phyloP scores from a whole-genome alignment of 495 filamentous ascomycete genomes.

The Daldinia caldariorum region DNA sequence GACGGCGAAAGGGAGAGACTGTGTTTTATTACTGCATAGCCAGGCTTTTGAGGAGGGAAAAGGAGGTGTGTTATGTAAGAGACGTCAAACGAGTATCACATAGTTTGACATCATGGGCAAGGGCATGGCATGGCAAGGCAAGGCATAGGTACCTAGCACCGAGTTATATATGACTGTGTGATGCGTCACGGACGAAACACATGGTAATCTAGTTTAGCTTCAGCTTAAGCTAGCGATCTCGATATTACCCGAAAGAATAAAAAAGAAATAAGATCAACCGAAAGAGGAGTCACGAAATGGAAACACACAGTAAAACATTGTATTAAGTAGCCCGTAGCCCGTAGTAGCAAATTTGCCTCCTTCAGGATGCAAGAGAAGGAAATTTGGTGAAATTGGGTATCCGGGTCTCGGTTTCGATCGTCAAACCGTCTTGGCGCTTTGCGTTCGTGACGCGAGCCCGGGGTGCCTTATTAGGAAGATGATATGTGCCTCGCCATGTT shows the following conservation, averaged over 20 bases:
- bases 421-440: conserved; percentile 8
- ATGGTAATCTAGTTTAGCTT: background rate
- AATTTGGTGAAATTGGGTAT: background rate
- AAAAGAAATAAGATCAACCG: too few species aligned
- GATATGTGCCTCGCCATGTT: too few species aligned
- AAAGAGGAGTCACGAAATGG: background rate
- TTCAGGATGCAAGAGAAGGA: conserved; percentile 13
- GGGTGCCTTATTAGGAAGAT: too few species aligned
- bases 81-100: conserved; percentile 9
- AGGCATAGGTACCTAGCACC: background rate
- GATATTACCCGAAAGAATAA: too few species aligned
- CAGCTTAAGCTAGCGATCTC: too few species aligned
- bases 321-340: background rate
- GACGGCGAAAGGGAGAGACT: too few species aligned
- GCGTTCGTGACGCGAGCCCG: conserved; percentile 20
- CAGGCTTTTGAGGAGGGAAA: background rate
- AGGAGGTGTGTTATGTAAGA: background rate
- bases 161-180: background rate
- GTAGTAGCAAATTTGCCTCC: conserved; percentile 10
- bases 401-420: conserved; percentile 15
- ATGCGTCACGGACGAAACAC: background rate
- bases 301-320: conserved; percentile 13
- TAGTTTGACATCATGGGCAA: background rate
- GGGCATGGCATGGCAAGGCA: too few species aligned
- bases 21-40: too few species aligned